Evolutionary conservation across 2,329 filamentous ascomycete genomes (phyloP), one percentile per base, ranked within the genome.

Genomic region (Didymella glomerata): DNA sequence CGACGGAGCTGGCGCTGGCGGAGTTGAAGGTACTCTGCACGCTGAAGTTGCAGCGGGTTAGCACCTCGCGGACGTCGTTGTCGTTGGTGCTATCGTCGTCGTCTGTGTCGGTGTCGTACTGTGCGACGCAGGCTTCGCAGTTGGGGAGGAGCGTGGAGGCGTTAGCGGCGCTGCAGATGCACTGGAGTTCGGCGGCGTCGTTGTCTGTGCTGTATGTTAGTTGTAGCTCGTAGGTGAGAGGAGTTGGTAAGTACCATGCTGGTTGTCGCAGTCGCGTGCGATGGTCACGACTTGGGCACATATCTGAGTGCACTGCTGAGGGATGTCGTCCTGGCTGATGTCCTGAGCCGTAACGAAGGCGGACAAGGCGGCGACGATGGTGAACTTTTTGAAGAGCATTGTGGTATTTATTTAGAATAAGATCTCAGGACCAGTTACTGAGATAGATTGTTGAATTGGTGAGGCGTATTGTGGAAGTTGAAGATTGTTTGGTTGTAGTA

Each of bases 251-350:
- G n/a, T 66, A 69, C 68, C 57, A 44, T 61, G 63, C 41, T 67
- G 59, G 11, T 58, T 56, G 60, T 75, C 68, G 49, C 73, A 76
- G 38, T 65, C 57, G 14, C 50, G 59, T n/a, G 68, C 54, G 14
- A 72, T 64, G 10, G 57, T 58, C 10, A 70, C 64, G 10, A 74
- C 65, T 28, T 63, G 54, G 6, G 68, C 58, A 61, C 73, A 76
- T n/a, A 72, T 54, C 16, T 64, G 60, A 2, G 59, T 66, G 65
- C 74, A 76, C 48, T 71, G 65, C 18, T 34, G 42, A 10, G 74
- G 74, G 20, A 76, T 66, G 28, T 75, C 70, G 55, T 70, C 60
- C 57, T 69, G 62, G 52, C 68, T 67, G 50, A 76, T 62, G n/a
- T 75, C 71, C 47, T 72, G 65, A 10, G 68, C 68, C 32, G 64